These are phyloP conservation scores for Naegleria lovaniensis DNA, from an alignment of 208 protist species.

Conservation along the genomic window DNA sequence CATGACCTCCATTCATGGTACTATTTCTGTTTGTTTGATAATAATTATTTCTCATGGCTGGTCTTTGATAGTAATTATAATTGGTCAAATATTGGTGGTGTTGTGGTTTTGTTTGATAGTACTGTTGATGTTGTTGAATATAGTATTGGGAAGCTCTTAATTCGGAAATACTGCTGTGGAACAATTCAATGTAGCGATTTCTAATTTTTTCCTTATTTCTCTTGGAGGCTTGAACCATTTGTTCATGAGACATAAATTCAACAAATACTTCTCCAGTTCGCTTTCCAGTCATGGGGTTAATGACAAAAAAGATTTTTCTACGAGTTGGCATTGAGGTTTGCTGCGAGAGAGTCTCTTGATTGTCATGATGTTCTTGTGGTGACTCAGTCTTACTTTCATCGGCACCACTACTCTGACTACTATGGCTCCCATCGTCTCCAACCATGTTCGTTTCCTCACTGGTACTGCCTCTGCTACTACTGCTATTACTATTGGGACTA, in stretches of 20 bases:
- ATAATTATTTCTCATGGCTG: background rate
- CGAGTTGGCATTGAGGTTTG: background rate
- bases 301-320: background rate
- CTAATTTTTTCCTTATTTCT: constrained; percentile 22
- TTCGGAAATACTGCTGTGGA: background rate
- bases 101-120: too few relatives aligned
- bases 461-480: background rate
- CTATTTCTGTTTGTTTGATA: background rate
- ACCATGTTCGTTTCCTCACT: background rate
- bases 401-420: background rate
- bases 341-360: background rate
- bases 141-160: background rate
- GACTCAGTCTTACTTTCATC: background rate
- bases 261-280: background rate
- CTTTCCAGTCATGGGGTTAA: background rate
- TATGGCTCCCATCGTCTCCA: background rate
- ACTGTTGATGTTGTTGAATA: background rate
- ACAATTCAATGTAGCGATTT: constrained; percentile 10
- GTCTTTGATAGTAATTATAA: background rate
- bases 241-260: background rate
- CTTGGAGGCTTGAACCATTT: background rate
- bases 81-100: background rate
- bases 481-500: too few relatives aligned
- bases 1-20: background rate
- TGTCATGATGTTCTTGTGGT: background rate